Evolutionary conservation across 768 basidiomycete species (phyloP).

Genomic region (Xerocomus spinulosus): DNA sequence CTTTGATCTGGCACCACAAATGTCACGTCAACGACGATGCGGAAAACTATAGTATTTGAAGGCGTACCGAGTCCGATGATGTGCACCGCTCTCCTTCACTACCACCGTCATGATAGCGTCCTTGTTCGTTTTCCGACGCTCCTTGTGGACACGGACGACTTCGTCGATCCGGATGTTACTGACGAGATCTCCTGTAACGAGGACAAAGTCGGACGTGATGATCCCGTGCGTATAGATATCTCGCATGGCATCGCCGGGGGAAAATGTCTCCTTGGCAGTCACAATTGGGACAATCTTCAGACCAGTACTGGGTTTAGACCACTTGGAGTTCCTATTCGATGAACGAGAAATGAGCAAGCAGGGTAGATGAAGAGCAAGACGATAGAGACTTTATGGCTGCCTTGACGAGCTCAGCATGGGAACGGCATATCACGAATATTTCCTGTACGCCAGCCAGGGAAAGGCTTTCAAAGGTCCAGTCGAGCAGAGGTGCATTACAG

Average conservation of each 20-base stretch:
- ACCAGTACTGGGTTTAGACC: slow-evolving; percentile 74
- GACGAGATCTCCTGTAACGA: slow-evolving; percentile 88
- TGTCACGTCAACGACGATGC: slow-evolving; percentile 1
- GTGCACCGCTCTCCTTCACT: slow-evolving; percentile 70
- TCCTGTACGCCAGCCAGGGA: slow-evolving; percentile 94
- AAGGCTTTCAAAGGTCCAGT: slow-evolving; percentile 96
- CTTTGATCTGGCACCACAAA: slow-evolving; percentile 43
- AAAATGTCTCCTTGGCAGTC: slow-evolving; percentile 81
- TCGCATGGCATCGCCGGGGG: slow-evolving; percentile 88
- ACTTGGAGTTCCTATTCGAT: slow-evolving; percentile 65
- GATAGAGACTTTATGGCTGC: slow-evolving; percentile 69
- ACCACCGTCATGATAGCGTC: slow-evolving; percentile 98
- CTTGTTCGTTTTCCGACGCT: slow-evolving; percentile 78
- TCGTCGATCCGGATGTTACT: slow-evolving; percentile 90
- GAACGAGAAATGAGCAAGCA: slow-evolving; percentile 7
- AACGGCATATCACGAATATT: slow-evolving; percentile 92
- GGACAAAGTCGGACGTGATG: slow-evolving; percentile 86
- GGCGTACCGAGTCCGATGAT: slow-evolving; percentile 69
- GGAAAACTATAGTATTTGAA: neutral
- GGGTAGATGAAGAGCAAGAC: slow-evolving; percentile 10
- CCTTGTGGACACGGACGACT: slow-evolving; percentile 85
- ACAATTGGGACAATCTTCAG: slow-evolving; percentile 83
- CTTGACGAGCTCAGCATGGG: slow-evolving; percentile 83
- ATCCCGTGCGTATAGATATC: slow-evolving; percentile 91
- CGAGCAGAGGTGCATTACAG: slow-evolving; percentile 88